Conservation (phyloP, 805 yeast species). For the Metschnikowia henanensis region DNA sequence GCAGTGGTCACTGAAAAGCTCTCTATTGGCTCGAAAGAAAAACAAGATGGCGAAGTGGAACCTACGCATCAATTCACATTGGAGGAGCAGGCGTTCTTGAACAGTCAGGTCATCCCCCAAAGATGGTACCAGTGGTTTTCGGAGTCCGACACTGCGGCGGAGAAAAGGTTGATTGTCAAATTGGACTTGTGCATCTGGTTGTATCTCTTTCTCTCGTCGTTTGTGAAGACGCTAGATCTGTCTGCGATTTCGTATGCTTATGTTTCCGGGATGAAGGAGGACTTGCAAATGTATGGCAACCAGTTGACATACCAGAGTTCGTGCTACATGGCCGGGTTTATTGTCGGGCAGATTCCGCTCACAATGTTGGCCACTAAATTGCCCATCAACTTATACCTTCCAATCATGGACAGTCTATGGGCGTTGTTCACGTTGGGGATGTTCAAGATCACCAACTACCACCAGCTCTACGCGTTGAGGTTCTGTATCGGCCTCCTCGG, state of each 20-base stretch:
- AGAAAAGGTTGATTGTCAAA: slow-evolving; percentile 3
- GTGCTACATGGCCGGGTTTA: slow-evolving; percentile 60
- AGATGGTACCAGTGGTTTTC: slow-evolving; percentile 11
- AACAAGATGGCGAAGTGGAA: not conserved
- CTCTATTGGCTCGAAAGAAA: not conserved
- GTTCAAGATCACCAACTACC: slow-evolving; percentile 46
- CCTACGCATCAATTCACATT: not conserved
- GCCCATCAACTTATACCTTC: slow-evolving; percentile 57
- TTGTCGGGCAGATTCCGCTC: slow-evolving; percentile 61
- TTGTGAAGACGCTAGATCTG: slow-evolving; percentile 56
- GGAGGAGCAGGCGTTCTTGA: slow-evolving; percentile 4
- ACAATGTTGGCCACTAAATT: slow-evolving; percentile 51
- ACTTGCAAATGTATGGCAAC: slow-evolving; percentile 45
- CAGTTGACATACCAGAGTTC: slow-evolving; percentile 54
- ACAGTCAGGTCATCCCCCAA: not conserved
- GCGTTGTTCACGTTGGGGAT: slow-evolving; percentile 53
- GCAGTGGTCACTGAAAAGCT: not conserved
- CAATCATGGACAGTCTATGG: slow-evolving; percentile 57
- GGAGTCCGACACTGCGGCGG: slow-evolving; percentile 5
- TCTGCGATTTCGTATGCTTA: slow-evolving; percentile 58
- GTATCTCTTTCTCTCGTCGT: slow-evolving; percentile 9
- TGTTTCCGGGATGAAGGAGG: slow-evolving; percentile 68
- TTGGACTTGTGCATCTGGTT: slow-evolving; percentile 8
- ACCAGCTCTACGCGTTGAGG: slow-evolving; percentile 55
- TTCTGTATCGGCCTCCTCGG: slow-evolving; percentile 65